Base-by-base conservation (phyloP, 2,329 filamentous ascomycete genomes). In the Thermoascus crustaceus region DNA sequence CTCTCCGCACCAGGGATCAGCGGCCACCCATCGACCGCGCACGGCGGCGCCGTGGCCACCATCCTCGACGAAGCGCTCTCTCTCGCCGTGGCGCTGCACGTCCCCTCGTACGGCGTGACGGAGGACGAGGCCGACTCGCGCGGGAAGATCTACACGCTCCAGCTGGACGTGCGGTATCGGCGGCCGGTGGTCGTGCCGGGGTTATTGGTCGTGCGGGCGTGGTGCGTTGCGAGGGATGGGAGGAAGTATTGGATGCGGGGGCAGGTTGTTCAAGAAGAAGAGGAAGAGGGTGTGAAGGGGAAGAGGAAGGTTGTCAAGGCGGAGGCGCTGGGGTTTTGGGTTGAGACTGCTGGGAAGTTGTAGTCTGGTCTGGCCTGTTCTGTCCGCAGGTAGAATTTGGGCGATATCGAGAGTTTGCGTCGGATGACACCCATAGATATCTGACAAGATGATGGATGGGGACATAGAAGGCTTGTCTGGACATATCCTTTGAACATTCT, bases 61-160 rank as follows among this genome's bases (percentile, higher is more conserved):
- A 38, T 66, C 14, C 52, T 68, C 16, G 65, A 68, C 37, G 65
- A 68, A 46, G 53, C 59, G 16, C 66, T 67, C 60, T 64, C 61
- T 2, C 40, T 63, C 9, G 55, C 56, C 8, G 52, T 64, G 18
- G 53, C 55, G 35, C 40, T 54, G 17, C 57, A 59, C 45, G 41
- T 50, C 7, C 44, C 42, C n/a, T 25, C 35, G 25, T 38, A 42
- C 36, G 17, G 20, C 2, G 22, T 32, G n/a, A 31, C 16, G 23
- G 16, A 18, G 6, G 13, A 40, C 2, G 45, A 45, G 3, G 39
- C 43, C 26, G 47, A 51, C 14, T 48, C 54, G 8, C 49, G 53
- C 5, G 54, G 54, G 1, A 48, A 44, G 30, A 50, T 60, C 14
- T 67, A 56, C 30, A 67, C 64, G 0, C 48, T 53, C 10, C 61